These are phyloP conservation scores for Ceriops decandra DNA, from an alignment of 345 rosid species.

Conservation along the genomic window DNA sequence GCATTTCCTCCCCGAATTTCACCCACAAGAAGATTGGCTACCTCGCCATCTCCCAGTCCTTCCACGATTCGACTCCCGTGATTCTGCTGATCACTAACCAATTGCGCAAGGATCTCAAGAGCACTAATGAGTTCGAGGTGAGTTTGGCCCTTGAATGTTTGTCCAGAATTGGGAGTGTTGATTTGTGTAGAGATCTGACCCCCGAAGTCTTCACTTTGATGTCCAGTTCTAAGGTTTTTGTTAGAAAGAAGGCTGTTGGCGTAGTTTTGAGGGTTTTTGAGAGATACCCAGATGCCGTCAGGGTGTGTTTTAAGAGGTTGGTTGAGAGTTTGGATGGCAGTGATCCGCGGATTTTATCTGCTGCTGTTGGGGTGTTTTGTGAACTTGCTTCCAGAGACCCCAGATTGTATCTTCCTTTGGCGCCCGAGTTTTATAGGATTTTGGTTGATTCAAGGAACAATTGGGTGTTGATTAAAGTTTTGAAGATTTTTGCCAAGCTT, in stretches of 20 bases:
- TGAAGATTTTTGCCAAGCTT: slow-evolving; percentile 74
- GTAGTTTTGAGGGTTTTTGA: slow-evolving; percentile 74
- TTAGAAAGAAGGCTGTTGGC: slow-evolving; percentile 72
- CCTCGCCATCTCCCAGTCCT: slow-evolving; percentile 75
- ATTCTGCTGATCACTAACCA: slow-evolving; percentile 80
- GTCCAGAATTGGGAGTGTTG: slow-evolving; percentile 63
- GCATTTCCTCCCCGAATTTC: slow-evolving; percentile 72
- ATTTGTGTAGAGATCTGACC: slow-evolving; percentile 85
- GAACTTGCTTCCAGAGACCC: slow-evolving; percentile 77
- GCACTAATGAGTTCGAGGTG: slow-evolving; percentile 66
- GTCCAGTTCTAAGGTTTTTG: slow-evolving; percentile 56
- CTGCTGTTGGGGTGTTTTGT: slow-evolving; percentile 76
- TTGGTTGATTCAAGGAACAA: slow-evolving; percentile 83
- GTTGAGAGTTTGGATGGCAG: slow-evolving; percentile 84
- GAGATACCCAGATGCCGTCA: slow-evolving; percentile 82
- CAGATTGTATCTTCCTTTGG: slow-evolving; percentile 69
- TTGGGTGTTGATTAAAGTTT: slow-evolving; percentile 87
- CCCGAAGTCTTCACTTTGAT: slow-evolving; percentile 75
- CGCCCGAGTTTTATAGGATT: slow-evolving; percentile 80
- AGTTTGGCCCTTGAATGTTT: slow-evolving; percentile 81
- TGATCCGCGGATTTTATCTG: slow-evolving; percentile 57
- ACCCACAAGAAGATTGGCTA: slow-evolving; percentile 71
- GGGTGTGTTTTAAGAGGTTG: slow-evolving; percentile 84
- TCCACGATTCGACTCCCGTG: slow-evolving; percentile 74
- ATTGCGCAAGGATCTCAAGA: slow-evolving; percentile 74